Evolutionary conservation across 1,284 basidiomycete species (phyloP).

Genomic region (Heimioporus punctisporus): DNA sequence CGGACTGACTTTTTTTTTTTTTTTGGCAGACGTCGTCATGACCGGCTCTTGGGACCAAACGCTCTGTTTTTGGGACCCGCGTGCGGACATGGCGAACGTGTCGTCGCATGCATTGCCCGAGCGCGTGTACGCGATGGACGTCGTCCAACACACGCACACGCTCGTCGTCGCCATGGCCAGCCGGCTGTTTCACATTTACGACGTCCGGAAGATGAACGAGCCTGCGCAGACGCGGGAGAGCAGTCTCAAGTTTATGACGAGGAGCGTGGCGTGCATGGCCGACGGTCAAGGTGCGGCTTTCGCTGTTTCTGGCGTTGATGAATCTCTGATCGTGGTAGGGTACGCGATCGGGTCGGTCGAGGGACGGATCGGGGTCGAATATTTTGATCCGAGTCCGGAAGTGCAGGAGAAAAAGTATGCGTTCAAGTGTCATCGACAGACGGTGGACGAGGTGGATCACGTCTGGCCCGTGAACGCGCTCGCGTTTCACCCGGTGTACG

Average conservation of each 20-base stretch:
- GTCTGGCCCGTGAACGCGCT: constrained; percentile 98
- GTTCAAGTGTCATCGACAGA: constrained; percentile 96
- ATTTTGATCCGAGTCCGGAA: constrained; percentile 83
- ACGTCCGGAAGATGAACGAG: constrained; percentile 73
- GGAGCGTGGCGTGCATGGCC: constrained; percentile 90
- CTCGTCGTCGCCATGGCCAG: constrained; percentile 93
- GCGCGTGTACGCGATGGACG: constrained; percentile 83
- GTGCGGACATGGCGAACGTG: constrained; percentile 57
- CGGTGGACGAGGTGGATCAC: constrained; percentile 91
- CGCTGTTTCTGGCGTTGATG: too few relatives aligned
- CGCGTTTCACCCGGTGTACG: constrained; percentile 87
- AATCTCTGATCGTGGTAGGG: constrained; percentile 47
- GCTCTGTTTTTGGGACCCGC: constrained; percentile 87
- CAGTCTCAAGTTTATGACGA: constrained; percentile 94
- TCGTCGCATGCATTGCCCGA: constrained; percentile 76
- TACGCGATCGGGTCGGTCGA: constrained; percentile 96
- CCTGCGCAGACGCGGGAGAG: constrained; percentile 86
- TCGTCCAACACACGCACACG: constrained; percentile 58
- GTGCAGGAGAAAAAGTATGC: constrained; percentile 94
- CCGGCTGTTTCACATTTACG: constrained; percentile 87
- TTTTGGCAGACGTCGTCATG: constrained; percentile 62
- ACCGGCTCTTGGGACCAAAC: constrained; percentile 94
- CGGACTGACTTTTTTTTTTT: background rate
- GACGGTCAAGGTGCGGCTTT: constrained; percentile 77
- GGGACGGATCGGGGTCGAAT: constrained; percentile 97